Evolutionary conservation across 306 rosid genomes (phyloP), one percentile per base, ranked within the genome.

Genomic region (Cicer yamashitae): DNA sequence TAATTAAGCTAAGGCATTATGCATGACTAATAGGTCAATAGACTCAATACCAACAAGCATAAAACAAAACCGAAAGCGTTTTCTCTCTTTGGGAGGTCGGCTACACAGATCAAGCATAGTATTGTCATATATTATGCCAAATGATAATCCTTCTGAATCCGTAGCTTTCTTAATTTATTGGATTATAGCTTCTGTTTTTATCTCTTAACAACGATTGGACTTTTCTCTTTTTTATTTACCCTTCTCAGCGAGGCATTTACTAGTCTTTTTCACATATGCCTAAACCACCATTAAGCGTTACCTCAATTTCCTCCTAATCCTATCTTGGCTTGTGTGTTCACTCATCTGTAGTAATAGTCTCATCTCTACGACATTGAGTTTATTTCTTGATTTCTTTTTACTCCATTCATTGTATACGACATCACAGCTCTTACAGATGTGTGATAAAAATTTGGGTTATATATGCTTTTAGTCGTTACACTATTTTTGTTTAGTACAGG

Each of bases 1-100:
- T 53, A 50, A 50, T 50, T 50, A 53, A 53, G 18, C 60, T 17
- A 53, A 53, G 60, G 34, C 60, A 53, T 53, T 17, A 53, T 53
- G 59, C 59, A 15, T 53, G 9, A 17, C 59, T 6, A 17, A 53
- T 53, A 53, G 10, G 25, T 53, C 30, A 53, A 6, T 53, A 53
- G 15, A 3, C 10, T 53, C 59, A 53, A 14, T 53, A 53, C 6
- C 59, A 15, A 10, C 59, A 53, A 53, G 59, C 22, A 52, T 52
- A 52, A 5, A 15, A 7, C 59, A 15, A 17, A 15, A 53, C 3
- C 20, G 1, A 6, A 52, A 15, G 59, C 25, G 5, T 53, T 53
- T 53, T 53, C 59, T 53, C 59, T 53, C 59, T 53, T 17, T 18
- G 30, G 25, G 59, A 15, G 30, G 59, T 17, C 59, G 9, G 59